phyloP scores from a whole-genome alignment of 176 grass and related monocot genomes.

The Ampelocalamus luodianensis region DNA sequence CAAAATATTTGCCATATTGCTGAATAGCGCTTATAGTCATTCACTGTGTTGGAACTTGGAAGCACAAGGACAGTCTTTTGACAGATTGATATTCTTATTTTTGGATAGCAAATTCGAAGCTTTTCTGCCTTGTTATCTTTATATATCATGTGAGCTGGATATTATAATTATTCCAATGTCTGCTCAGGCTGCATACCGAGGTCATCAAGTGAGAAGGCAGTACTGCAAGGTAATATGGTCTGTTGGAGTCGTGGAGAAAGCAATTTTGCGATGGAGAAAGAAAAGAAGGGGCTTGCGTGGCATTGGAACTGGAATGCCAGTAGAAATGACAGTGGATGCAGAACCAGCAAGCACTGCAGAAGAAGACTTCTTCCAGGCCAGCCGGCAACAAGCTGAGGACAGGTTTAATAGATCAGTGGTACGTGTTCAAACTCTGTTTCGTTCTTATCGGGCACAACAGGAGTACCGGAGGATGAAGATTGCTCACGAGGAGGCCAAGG shows the following conservation, averaged over 20 bases:
- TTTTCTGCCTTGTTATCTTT: not conserved
- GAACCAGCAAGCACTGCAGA: constrained; percentile 68
- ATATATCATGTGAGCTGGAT: constrained; percentile 21
- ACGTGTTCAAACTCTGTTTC: constrained; percentile 85
- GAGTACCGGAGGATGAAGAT: constrained; percentile 94
- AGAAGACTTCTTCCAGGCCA: constrained; percentile 80
- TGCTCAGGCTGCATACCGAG: constrained; percentile 82
- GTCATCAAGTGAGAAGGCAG: constrained; percentile 80
- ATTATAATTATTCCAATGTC: constrained; percentile 34
- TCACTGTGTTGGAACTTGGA: constrained; percentile 9
- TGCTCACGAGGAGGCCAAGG: constrained; percentile 78
- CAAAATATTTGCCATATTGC: constrained; percentile 19
- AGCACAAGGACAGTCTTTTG: constrained; percentile 11
- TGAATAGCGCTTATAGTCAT: not conserved
- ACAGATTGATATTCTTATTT: constrained; percentile 23
- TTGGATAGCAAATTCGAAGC: constrained; percentile 17
- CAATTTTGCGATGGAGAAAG: constrained; percentile 89
- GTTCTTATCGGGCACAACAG: constrained; percentile 89
- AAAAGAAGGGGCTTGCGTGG: constrained; percentile 91
- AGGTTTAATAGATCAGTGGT: constrained; percentile 80
- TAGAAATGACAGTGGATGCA: constrained; percentile 63
- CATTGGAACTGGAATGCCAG: constrained; percentile 65
- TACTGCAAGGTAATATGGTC: constrained; percentile 96
- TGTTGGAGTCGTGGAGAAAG: constrained; percentile 92
- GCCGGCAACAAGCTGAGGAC: constrained; percentile 86